Conservation (phyloP, 352 stramenopile genomes). For the Globisporangium orthogonon region DNA sequence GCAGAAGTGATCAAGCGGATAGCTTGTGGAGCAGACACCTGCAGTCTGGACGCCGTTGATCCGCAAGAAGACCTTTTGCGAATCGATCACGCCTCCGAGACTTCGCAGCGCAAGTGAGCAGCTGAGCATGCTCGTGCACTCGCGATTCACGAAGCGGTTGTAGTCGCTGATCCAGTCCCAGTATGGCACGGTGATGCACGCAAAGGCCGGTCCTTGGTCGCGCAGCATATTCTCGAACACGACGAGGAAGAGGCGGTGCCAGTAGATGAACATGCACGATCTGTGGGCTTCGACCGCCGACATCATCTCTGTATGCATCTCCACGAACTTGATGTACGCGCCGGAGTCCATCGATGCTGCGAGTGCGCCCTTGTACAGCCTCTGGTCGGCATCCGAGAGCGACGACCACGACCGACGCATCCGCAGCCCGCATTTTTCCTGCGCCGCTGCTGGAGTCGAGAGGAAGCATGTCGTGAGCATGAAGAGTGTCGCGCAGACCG, state of each 20-base stretch:
- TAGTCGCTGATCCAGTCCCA: conserved; percentile 87
- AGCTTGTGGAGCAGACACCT: conserved; percentile 43
- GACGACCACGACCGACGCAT: conserved; percentile 45
- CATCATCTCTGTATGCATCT: conserved; percentile 86
- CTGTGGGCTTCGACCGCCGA: conserved; percentile 72
- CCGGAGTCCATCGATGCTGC: conserved; percentile 66
- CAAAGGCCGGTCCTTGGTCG: conserved; percentile 66
- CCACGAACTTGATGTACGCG: conserved; percentile 83
- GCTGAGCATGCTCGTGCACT: conserved; percentile 63
- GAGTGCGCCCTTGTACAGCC: conserved; percentile 39
- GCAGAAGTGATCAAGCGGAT: conserved; percentile 70
- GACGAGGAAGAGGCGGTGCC: conserved; percentile 74
- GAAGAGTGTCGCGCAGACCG: neutral
- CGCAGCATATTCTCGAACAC: conserved; percentile 86
- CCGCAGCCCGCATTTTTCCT: conserved; percentile 23
- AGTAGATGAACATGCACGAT: conserved; percentile 88
- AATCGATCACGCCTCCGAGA: conserved; percentile 49
- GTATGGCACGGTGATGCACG: conserved; percentile 85
- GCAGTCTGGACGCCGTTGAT: conserved; percentile 67
- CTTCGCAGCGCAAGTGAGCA: conserved; percentile 69
- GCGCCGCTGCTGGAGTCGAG: neutral
- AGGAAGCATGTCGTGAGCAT: neutral
- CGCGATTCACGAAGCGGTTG: conserved; percentile 50
- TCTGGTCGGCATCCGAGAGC: conserved; percentile 30
- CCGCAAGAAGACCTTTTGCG: conserved; percentile 24